Evolutionary conservation across 306 rosid species (phyloP).

Genomic region (Cicer yamashitae): DNA sequence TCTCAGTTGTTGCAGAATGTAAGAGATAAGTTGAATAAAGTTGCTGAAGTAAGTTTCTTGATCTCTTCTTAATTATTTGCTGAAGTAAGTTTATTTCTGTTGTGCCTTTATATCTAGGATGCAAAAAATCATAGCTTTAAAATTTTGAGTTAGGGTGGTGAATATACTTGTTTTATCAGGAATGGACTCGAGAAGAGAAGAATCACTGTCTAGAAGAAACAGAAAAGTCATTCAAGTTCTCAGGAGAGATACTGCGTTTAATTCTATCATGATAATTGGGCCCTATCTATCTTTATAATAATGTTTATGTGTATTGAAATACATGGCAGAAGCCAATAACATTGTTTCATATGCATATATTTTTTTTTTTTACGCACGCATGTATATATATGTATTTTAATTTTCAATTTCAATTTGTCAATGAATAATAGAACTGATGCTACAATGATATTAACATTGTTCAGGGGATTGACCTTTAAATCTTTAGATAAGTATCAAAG

Average conservation of each 20-base stretch:
- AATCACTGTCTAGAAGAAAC: conserved; percentile 95
- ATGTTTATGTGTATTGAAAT: conserved; percentile 16
- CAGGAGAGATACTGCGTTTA: conserved; percentile 93
- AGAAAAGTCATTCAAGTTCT: conserved; percentile 83
- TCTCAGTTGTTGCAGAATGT: conserved; percentile 82
- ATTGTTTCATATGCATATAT: neutral
- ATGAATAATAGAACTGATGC: too few relatives aligned
- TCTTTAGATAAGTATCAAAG: too few relatives aligned
- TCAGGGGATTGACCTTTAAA: too few relatives aligned
- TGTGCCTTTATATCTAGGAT: neutral
- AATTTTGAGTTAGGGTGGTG: too few relatives aligned
- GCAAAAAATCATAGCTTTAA: too few relatives aligned
- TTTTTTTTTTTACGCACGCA: neutral
- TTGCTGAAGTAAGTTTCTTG: conserved; percentile 69
- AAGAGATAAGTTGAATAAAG: conserved; percentile 86
- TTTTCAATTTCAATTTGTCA: too few relatives aligned
- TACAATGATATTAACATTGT: too few relatives aligned
- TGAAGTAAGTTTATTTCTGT: conserved; percentile 6
- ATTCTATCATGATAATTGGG: conserved; percentile 62
- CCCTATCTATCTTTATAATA: conserved; percentile 7
- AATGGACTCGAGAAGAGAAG: conserved; percentile 96
- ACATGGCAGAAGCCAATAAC: conserved; percentile 44
- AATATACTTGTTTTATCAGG: conserved; percentile 50
- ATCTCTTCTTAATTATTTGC: conserved; percentile 17
- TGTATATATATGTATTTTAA: neutral